phyloP scores from a whole-genome alignment of 768 basidiomycete genomes.

The Podaxis mareebaensis region DNA sequence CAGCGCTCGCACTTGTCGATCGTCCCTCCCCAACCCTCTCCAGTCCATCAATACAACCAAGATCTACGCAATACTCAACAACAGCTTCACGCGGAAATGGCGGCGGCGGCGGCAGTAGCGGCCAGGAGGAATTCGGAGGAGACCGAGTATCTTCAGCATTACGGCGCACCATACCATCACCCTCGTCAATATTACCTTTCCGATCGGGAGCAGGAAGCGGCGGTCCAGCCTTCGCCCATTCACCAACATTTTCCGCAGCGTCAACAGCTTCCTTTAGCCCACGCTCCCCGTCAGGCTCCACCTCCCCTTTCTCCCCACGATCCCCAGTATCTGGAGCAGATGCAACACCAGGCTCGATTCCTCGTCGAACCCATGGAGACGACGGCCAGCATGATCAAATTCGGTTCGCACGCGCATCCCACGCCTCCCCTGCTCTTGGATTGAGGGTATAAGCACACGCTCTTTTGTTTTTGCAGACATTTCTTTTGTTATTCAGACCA shows the following conservation, averaged over 20 bases:
- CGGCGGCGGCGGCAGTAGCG: slow-evolving; percentile 20
- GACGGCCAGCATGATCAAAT: slow-evolving; percentile 34
- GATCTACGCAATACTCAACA: slow-evolving; percentile 24
- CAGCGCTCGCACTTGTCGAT: slow-evolving; percentile 39
- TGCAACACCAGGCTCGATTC: slow-evolving; percentile 23
- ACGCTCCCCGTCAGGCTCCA: slow-evolving; percentile 24
- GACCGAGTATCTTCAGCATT: slow-evolving; percentile 24
- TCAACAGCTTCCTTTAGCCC: slow-evolving; percentile 26
- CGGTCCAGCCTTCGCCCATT: slow-evolving; percentile 24
- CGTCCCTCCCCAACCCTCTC: slow-evolving; percentile 26
- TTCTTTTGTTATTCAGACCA: background rate
- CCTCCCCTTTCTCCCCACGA: slow-evolving; percentile 19
- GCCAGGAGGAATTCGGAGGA: slow-evolving; percentile 26
- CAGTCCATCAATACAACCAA: slow-evolving; percentile 28
- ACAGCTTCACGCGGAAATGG: slow-evolving; percentile 28
- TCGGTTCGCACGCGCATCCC: slow-evolving; percentile 45
- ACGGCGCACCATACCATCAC: slow-evolving; percentile 23
- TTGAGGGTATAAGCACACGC: slow-evolving; percentile 38
- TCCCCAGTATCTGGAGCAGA: slow-evolving; percentile 20
- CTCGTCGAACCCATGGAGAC: slow-evolving; percentile 23
- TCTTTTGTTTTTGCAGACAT: background rate
- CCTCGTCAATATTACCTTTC: slow-evolving; percentile 35
- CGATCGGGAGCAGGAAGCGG: slow-evolving; percentile 22
- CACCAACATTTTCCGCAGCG: slow-evolving; percentile 31
- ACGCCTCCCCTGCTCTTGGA: slow-evolving; percentile 50